Conservation (phyloP, 176 grass and related monocot species). For the Metroxylon sagu region DNA sequence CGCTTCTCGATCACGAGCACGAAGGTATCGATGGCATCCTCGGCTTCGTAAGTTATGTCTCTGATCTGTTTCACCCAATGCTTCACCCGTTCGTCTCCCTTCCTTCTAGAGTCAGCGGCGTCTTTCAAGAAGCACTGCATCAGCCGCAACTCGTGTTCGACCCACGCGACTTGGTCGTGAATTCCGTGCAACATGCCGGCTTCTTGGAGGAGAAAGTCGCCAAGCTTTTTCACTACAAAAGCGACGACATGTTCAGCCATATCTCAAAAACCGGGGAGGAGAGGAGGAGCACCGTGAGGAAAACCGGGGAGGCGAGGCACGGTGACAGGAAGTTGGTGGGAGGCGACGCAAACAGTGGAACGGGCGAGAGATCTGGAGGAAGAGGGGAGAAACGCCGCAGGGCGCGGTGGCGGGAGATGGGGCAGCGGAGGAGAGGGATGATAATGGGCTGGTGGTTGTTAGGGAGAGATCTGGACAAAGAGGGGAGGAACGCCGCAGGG, state of each 20-base stretch:
- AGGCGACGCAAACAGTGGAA: too few relatives aligned
- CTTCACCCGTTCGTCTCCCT: neutral
- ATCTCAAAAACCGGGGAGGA: too few relatives aligned
- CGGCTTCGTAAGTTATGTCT: constrained; percentile 2
- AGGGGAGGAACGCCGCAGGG: too few relatives aligned
- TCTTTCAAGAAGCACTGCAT: constrained; percentile 22
- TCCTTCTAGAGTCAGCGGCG: constrained; percentile 6
- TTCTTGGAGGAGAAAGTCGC: constrained; percentile 13
- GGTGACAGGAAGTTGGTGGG: too few relatives aligned
- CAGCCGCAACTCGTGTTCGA: constrained; percentile 6
- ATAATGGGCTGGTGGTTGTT: too few relatives aligned
- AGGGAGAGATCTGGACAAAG: too few relatives aligned
- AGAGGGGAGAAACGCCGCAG: too few relatives aligned
- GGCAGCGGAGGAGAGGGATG: too few relatives aligned
- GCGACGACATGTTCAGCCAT: constrained; percentile 17
- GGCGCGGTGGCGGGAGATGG: too few relatives aligned
- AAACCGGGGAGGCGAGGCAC: too few relatives aligned
- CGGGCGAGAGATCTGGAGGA: too few relatives aligned
- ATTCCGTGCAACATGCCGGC: neutral
- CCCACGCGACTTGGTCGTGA: neutral
- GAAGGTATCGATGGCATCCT: constrained; percentile 24
- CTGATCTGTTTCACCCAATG: constrained; percentile 25
- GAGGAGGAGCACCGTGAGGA: too few relatives aligned
- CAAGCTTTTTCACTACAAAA: constrained; percentile 20
- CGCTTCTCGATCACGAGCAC: neutral